phyloP scores from a whole-genome alignment of 805 yeast genomes.

The Starmerella geochares region DNA sequence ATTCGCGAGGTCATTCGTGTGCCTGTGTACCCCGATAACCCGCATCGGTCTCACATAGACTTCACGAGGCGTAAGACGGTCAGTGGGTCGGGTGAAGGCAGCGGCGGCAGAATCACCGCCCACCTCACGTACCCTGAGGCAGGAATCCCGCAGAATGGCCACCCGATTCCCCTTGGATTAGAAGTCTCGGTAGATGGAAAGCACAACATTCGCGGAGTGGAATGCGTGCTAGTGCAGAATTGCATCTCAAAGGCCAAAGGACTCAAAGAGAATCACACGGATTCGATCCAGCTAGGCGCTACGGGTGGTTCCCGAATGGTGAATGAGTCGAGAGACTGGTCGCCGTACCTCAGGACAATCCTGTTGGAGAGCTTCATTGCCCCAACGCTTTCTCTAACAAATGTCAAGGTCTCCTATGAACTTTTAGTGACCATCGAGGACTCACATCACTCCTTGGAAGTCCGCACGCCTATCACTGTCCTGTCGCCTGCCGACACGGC shows the following conservation, averaged over 20 bases:
- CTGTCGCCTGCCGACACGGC: constrained; percentile 1
- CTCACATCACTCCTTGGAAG: background rate
- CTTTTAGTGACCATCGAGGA: background rate
- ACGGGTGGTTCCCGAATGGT: background rate
- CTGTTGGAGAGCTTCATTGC: background rate
- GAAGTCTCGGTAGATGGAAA: background rate
- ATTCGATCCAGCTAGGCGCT: background rate
- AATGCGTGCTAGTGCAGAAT: background rate
- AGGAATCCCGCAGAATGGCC: background rate
- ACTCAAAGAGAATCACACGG: background rate
- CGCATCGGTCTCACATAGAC: background rate
- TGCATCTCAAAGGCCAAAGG: background rate
- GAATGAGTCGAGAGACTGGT: background rate
- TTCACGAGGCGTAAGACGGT: background rate
- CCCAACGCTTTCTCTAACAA: background rate
- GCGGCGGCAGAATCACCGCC: background rate
- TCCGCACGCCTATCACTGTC: constrained; percentile 3
- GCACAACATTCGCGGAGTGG: background rate
- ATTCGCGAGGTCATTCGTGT: constrained; percentile 3
- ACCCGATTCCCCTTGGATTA: background rate
- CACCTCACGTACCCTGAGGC: background rate
- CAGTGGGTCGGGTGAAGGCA: background rate
- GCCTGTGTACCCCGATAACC: background rate
- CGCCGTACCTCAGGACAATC: background rate
- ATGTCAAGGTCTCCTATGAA: background rate